A percentile compares a stretch with the other conserved stretches of the same genome.
These are phyloP conservation scores for Nitzschia putrida DNA, from an alignment of 108 stramenopile genomes.

Conservation along the genomic window DNA sequence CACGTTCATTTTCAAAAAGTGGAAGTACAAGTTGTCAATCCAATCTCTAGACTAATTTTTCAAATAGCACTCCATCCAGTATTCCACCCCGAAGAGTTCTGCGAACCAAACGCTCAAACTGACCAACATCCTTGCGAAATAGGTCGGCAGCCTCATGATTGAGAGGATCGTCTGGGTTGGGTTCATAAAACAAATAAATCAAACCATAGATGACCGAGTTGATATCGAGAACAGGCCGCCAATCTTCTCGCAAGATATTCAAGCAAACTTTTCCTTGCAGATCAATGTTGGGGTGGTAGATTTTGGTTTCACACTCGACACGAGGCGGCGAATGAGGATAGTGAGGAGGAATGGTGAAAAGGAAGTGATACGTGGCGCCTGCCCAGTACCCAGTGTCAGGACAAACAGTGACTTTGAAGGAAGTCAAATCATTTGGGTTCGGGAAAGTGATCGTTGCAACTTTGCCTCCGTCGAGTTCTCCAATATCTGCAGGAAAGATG, in stretches of 20 bases:
- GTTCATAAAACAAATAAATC: constrained; percentile 98
- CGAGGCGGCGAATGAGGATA: constrained; percentile 99
- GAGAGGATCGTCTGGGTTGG: constrained; percentile 98
- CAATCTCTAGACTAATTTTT: constrained; percentile 57
- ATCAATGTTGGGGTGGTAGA: constrained; percentile 99
- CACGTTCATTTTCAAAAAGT: no score
- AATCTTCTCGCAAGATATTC: constrained; percentile 99
- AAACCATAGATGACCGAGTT: constrained; percentile 99
- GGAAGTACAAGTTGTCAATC: no score
- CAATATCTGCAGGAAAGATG: constrained; percentile 76
- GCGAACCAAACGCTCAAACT: constrained; percentile 86
- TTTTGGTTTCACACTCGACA: constrained; percentile 90
- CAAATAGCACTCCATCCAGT: constrained; percentile 87
- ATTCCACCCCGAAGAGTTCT: constrained; percentile 83
- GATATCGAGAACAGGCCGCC: constrained; percentile 99
- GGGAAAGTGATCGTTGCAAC: constrained; percentile 93
- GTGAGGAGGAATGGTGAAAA: constrained; percentile 91
- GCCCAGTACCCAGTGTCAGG: constrained; percentile 96
- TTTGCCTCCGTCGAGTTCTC: constrained; percentile 97
- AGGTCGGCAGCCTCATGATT: constrained; percentile 98
- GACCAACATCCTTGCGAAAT: constrained; percentile 88
- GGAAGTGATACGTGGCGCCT: constrained; percentile 93
- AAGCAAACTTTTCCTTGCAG: constrained; percentile 96
- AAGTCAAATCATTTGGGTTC: constrained; percentile 94
- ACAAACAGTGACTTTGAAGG: constrained; percentile 86